A percentile compares a stretch with the other conserved stretches of the same genome.
These are phyloP conservation scores for Neocallimastix lanati DNA, from an alignment of 192 early-diverging fungal species.

Conservation along the genomic window DNA sequence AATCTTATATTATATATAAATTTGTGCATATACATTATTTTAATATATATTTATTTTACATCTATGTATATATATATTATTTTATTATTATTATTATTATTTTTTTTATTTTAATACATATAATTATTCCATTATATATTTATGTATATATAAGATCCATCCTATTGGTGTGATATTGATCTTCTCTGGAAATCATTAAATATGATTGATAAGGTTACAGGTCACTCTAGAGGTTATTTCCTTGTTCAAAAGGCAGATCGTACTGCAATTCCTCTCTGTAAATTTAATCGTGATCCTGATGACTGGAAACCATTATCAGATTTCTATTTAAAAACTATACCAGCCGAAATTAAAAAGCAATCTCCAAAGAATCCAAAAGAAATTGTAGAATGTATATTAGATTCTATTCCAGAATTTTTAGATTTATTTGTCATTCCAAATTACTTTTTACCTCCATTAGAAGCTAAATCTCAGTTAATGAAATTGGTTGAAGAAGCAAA, in stretches of 20 bases:
- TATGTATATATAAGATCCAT: constrained; percentile 64
- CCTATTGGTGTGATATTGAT: constrained; percentile 58
- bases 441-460: not conserved
- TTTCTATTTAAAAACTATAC: not conserved
- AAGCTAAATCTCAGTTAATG: not conserved
- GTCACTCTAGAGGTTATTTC: constrained; percentile 70
- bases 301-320: not conserved
- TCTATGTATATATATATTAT: too few relatives aligned
- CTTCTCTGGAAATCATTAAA: constrained; percentile 62
- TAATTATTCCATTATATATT: not conserved
- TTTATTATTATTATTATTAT: too few relatives aligned
- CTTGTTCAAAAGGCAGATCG: constrained; percentile 26
- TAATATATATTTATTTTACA: too few relatives aligned
- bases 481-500: not conserved
- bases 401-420: not conserved
- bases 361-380: not conserved
- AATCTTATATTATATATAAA: too few relatives aligned
- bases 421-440: not conserved
- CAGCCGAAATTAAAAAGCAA: not conserved
- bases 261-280: constrained; percentile 16
- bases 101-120: too few relatives aligned
- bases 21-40: too few relatives aligned
- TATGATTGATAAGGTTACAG: constrained; percentile 65
- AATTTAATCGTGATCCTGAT: not conserved
- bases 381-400: not conserved